phyloP scores from a whole-genome alignment of 495 filamentous ascomycete species.

The Massariosphaeria phaeospora region DNA sequence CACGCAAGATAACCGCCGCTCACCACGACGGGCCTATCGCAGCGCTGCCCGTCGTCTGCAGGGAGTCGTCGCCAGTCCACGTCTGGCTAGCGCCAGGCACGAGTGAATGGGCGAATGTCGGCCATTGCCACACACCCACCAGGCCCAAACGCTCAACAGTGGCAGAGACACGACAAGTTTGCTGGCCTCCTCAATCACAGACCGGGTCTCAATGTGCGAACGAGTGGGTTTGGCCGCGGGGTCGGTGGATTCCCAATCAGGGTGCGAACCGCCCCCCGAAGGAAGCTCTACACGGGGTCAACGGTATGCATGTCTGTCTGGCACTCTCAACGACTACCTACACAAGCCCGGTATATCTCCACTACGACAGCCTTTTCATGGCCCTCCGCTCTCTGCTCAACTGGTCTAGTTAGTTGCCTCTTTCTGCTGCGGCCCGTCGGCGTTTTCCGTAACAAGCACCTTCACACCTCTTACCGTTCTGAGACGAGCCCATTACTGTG shows the following conservation, averaged over 20 bases:
- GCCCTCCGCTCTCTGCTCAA: neutral
- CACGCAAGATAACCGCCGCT: neutral
- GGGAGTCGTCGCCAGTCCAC: neutral
- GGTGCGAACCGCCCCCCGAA: no score
- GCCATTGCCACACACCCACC: no score
- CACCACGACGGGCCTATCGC: neutral
- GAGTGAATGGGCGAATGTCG: neutral
- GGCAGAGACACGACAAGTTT: no score
- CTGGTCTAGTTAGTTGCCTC: neutral
- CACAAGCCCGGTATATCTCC: no score
- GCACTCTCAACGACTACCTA: no score
- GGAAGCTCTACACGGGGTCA: neutral
- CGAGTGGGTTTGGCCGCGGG: no score
- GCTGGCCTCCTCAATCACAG: no score
- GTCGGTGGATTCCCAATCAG: no score
- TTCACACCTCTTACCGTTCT: constrained; percentile 14
- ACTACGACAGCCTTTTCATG: neutral
- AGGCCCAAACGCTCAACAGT: no score
- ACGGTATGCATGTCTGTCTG: no score
- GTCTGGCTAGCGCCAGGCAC: neutral
- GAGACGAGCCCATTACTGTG: constrained; percentile 1
- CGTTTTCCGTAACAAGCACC: neutral
- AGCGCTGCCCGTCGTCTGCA: neutral
- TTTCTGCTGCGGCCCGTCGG: neutral
- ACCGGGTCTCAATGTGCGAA: no score